Evolutionary conservation across 345 rosid species (phyloP), one percentile per base, ranked within the genome.

Genomic region (Boechera stricta): DNA sequence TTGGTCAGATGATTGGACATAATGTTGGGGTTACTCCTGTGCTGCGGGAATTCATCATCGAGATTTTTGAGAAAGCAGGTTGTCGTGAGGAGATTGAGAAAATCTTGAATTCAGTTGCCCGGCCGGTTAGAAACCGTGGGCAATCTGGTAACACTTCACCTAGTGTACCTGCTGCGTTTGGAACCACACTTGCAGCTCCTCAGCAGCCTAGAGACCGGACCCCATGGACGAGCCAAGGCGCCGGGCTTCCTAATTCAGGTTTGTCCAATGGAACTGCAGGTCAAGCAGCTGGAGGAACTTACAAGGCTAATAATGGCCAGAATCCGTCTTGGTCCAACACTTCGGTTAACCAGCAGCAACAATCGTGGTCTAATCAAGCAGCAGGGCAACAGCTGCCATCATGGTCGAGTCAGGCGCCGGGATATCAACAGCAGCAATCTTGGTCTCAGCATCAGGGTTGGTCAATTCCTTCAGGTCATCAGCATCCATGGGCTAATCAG

Each of bases 1-100:
- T 90, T 61, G 87, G 86, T 73, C 89, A 91, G 80, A 91, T 95
- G 93, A 77, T 87, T 77, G 81, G 84, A 79, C 68, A 84, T 58
- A 79, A 82, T 67, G 85, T 91, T 48, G 97, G 92, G 70, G 68
- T 93, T 72, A 81, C 84, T 70, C 97, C 94, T 69, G 77, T 77
- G 44, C 63, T 93, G 75, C 82, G 80, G 75, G 90, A 85, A 62
- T 84, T 86, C 67, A 72, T 88, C 10, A 39, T 60, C 7, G 85
- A 69, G 41, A 80, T 80, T 68, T 95, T 88, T 73, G 84, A 81
- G 58, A 84, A 85, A 66, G 88, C 78, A 39, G 96, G 88, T 38
- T 83, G 83, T 24, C 76, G 78, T 38, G 90, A 84, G 76, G 98
- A 88, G 80, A 83, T 95, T 74, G 90, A 91, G 78, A 87, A 73